A percentile compares a stretch with the other conserved stretches of the same genome.
Conservation (phyloP, 208 protist genomes). For the Strigomonas oncopelti region DNA sequence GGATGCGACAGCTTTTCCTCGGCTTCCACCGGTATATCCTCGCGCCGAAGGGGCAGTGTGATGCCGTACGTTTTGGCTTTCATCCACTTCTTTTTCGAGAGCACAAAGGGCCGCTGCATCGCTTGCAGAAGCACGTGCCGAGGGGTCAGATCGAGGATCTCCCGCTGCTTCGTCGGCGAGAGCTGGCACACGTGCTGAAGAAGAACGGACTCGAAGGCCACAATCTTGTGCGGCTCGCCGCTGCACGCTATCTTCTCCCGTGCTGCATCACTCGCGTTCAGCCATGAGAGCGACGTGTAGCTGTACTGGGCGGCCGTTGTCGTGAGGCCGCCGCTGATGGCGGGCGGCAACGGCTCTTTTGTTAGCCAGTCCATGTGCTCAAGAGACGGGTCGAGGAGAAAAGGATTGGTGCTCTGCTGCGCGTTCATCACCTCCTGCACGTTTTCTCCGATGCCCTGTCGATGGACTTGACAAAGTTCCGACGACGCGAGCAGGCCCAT, state of each 20-base stretch:
- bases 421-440: conserved; percentile 52
- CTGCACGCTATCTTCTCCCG: conserved; percentile 5
- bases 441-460: too few relatives aligned
- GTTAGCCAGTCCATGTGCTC: conserved; percentile 42
- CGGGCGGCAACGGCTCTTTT: conserved; percentile 20
- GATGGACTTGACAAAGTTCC: too few relatives aligned
- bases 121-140: conserved; percentile 39
- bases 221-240: conserved; percentile 30
- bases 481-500: conserved; percentile 22
- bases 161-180: conserved; percentile 21
- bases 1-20: conserved; percentile 17
- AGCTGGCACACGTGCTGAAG: conserved; percentile 71
- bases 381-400: conserved; percentile 51
- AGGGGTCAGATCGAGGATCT: conserved; percentile 25
- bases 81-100: conserved; percentile 25
- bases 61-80: conserved; percentile 18
- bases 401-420: conserved; percentile 83
- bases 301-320: conserved; percentile 69
- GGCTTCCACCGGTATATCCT: conserved; percentile 19
- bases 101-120: conserved; percentile 35
- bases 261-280: conserved; percentile 18
- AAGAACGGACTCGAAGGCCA: conserved; percentile 22
- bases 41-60: neutral
- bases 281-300: conserved; percentile 71
- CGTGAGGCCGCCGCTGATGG: conserved; percentile 53